Base-by-base conservation (phyloP, 2,329 filamentous ascomycete species). In the Pseudogymnoascus sp. region DNA sequence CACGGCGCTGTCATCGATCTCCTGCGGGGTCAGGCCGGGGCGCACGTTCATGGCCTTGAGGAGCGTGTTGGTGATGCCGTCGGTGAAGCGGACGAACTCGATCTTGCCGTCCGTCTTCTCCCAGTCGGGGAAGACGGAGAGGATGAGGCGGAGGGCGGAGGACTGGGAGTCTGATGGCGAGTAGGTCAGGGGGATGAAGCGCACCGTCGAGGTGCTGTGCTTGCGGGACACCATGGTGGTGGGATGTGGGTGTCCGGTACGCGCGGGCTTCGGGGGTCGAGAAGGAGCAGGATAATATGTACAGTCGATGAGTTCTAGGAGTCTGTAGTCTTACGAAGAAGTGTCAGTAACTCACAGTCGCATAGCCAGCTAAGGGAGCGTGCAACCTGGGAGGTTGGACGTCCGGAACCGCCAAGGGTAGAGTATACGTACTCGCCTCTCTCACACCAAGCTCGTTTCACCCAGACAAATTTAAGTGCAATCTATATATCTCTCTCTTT, bases 11-110 rank as follows among this genome's bases (percentile, higher is more conserved):
- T 83, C 83, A 76, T 97, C 93, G 68, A 93, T 82, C 70, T 92
- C 83, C 62, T 92, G 85, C 70, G 89, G 84, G 61, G 90, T 87
- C 68, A 88, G 80, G 60, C 89, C 90, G 13, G 85, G 81, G 64
- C 80, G 81, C 68, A 81, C 83, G 74, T 91, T 90, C 72, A 89
- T 78, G n/a, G 87, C 87, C 75, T 93, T 93, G 67, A 92, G 81
- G 60, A 93, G 80, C 60, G 93, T 97, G 78, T 99, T 99, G 69
- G 95, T 99, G 78, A 97, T 99, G 73, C 95, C 95, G 72, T 99
- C 95, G 40, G 92, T 99, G 79, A 97, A 99, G 68, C 90, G 88
- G 69, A 91, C 83, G 73, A 97, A 91, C 72, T 95, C 87, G 70
- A 99, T 83, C 47, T 87, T 84, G 64, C 90, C 89, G 68, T 87